Conservation (phyloP, 495 filamentous ascomycete species). For the Aspergillus ostianus region DNA sequence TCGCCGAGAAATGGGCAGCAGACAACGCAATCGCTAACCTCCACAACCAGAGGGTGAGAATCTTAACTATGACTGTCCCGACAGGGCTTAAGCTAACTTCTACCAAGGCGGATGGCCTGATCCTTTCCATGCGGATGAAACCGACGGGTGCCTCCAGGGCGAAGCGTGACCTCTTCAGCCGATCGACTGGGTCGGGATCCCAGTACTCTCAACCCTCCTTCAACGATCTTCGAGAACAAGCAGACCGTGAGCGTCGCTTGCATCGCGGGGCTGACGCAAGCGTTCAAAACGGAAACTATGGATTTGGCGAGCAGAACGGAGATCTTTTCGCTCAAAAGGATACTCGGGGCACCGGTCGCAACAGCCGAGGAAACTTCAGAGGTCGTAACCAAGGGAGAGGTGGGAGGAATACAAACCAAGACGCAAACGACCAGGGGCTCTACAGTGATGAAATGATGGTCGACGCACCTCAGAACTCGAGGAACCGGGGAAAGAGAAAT, state of each 20-base stretch:
- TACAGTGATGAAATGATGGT: conserved; percentile 49
- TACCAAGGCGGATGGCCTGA: conserved; percentile 76
- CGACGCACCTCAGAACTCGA: conserved; percentile 32
- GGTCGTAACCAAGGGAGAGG: conserved; percentile 14
- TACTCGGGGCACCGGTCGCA: conserved; percentile 25
- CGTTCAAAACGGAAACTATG: conserved; percentile 60
- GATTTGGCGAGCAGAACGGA: conserved; percentile 37
- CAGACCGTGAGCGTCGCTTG: conserved; percentile 42
- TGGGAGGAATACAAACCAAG: conserved; percentile 13
- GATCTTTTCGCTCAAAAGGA: conserved; percentile 14
- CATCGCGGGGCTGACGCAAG: conserved; percentile 45
- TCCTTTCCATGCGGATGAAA: conserved; percentile 75
- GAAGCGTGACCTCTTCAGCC: conserved; percentile 31
- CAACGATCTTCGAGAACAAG: conserved; percentile 44
- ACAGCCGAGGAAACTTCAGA: conserved; percentile 1
- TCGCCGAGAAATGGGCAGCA: conserved; percentile 72
- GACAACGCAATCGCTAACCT: conserved; percentile 80
- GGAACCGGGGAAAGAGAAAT: conserved; percentile 9
- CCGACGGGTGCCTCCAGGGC: conserved; percentile 32
- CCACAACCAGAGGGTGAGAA: conserved; percentile 76
- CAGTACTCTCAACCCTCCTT: conserved; percentile 28
- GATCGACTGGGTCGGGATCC: conserved; percentile 14
- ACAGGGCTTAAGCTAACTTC: conserved; percentile 22
- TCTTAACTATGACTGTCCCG: conserved; percentile 3
- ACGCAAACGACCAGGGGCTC: conserved; percentile 23